These are phyloP conservation scores for Capsella bursapastoris DNA, from an alignment of 345 rosid genomes.

Conservation along the genomic window DNA sequence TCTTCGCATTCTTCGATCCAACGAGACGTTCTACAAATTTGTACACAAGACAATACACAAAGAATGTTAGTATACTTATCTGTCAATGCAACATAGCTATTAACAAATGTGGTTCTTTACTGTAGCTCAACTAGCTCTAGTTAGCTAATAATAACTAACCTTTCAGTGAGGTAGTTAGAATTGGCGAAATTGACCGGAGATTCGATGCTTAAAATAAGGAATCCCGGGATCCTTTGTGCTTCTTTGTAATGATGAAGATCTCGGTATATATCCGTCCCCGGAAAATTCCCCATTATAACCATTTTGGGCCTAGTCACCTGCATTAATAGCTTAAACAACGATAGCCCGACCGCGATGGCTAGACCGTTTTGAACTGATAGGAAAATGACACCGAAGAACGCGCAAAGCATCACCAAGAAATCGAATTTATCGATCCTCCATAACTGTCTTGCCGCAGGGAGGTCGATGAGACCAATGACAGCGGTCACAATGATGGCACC, in stretches of 20 bases:
- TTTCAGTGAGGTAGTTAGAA: slow-evolving; percentile 80
- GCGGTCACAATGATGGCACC: slow-evolving; percentile 95
- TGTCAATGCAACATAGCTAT: background rate
- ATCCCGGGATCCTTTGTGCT: slow-evolving; percentile 68
- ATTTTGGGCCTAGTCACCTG: slow-evolving; percentile 88
- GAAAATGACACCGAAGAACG: slow-evolving; percentile 83
- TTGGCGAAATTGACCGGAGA: slow-evolving; percentile 91
- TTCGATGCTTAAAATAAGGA: slow-evolving; percentile 80
- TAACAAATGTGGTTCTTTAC: background rate
- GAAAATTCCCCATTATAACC: slow-evolving; percentile 76
- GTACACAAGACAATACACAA: background rate
- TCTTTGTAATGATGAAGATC: slow-evolving; percentile 78
- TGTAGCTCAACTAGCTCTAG: background rate
- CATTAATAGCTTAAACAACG: slow-evolving; percentile 80
- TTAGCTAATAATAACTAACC: slow-evolving; percentile 47
- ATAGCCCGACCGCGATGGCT: slow-evolving; percentile 88
- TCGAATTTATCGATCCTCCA: slow-evolving; percentile 96
- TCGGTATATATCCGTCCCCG: slow-evolving; percentile 74
- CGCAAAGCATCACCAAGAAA: slow-evolving; percentile 77
- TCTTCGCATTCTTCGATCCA: slow-evolving; percentile 84
- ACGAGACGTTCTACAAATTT: slow-evolving; percentile 60
- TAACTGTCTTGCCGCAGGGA: slow-evolving; percentile 73
- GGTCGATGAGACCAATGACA: slow-evolving; percentile 87
- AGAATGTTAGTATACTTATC: slow-evolving; percentile 11
- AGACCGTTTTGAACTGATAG: slow-evolving; percentile 86